Conservation (phyloP, 192 early-diverging fungal genomes). For the Podila horticola region DNA sequence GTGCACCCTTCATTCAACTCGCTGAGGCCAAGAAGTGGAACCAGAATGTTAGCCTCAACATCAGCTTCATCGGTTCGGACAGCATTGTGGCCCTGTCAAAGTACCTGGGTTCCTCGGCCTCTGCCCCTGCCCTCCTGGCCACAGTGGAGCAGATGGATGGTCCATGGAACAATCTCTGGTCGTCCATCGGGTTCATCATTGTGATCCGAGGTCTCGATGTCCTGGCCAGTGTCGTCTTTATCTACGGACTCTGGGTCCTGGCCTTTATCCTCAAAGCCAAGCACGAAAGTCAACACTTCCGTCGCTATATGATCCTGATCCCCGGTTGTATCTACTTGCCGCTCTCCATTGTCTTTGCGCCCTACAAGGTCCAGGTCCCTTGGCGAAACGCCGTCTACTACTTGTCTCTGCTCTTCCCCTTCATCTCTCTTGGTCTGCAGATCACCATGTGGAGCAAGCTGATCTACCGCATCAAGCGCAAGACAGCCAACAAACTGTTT, state of each 20-base stretch:
- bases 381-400: slow-evolving; percentile 50
- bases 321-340: slow-evolving; percentile 42
- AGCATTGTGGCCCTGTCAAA: slow-evolving; percentile 1
- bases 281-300: slow-evolving; percentile 20
- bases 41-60: slow-evolving; percentile 21
- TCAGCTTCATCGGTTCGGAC: slow-evolving; percentile 30
- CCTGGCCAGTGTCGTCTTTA: slow-evolving; percentile 10
- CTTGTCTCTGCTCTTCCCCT: slow-evolving; percentile 38
- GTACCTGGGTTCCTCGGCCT: not conserved
- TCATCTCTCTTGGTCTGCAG: slow-evolving; percentile 46
- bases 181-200: slow-evolving; percentile 26
- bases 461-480: slow-evolving; percentile 45
- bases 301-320: slow-evolving; percentile 29
- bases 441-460: slow-evolving; percentile 48
- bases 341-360: slow-evolving; percentile 46
- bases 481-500: slow-evolving; percentile 33
- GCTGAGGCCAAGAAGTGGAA: slow-evolving; percentile 40
- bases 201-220: slow-evolving; percentile 38
- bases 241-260: slow-evolving; percentile 45
- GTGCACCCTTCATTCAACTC: slow-evolving; percentile 39
- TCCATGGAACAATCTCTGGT: slow-evolving; percentile 45
- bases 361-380: slow-evolving; percentile 41
- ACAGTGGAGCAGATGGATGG: slow-evolving; percentile 27
- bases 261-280: slow-evolving; percentile 24
- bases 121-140: slow-evolving; percentile 17